Conservation (phyloP, 768 basidiomycete species). For the Vishniacozyma victoriae region DNA sequence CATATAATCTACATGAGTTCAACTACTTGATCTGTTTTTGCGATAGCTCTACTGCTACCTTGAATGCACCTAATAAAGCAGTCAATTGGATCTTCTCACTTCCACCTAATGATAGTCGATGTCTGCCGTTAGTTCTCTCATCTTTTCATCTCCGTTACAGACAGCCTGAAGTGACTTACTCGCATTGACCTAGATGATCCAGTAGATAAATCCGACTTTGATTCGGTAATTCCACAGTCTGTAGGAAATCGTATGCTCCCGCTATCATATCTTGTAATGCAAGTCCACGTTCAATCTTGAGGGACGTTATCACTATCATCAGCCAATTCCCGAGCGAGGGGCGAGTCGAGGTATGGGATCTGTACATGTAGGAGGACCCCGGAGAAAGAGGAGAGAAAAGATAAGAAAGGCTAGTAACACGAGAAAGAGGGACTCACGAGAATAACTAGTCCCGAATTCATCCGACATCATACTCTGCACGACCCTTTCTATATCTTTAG, state of each 20-base stretch:
- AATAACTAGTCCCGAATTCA: constrained; percentile 85
- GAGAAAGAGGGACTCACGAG: constrained; percentile 43
- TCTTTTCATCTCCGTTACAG: neutral
- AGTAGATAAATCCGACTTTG: constrained; percentile 83
- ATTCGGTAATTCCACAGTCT: constrained; percentile 76
- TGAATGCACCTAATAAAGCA: constrained; percentile 85
- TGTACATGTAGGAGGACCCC: too few species aligned
- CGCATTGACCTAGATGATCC: constrained; percentile 88
- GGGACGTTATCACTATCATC: constrained; percentile 65
- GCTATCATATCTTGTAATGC: constrained; percentile 90
- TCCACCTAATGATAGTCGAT: constrained; percentile 84
- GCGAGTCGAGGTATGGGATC: too few species aligned
- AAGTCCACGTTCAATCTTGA: constrained; percentile 88
- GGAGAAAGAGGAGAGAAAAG: too few species aligned
- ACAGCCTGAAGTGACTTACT: constrained; percentile 58
- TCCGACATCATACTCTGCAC: constrained; percentile 93
- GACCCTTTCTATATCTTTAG: constrained; percentile 84
- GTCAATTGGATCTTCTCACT: constrained; percentile 92
- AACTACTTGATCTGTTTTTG: constrained; percentile 23
- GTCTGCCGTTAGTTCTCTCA: constrained; percentile 51
- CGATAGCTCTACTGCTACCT: constrained; percentile 70
- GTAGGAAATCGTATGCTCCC: constrained; percentile 84
- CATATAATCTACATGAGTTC: neutral
- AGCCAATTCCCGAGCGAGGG: too few species aligned
- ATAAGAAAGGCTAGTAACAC: too few species aligned